phyloP scores from a whole-genome alignment of 2,329 filamentous ascomycete genomes.

The Incumbomyces delicatus region DNA sequence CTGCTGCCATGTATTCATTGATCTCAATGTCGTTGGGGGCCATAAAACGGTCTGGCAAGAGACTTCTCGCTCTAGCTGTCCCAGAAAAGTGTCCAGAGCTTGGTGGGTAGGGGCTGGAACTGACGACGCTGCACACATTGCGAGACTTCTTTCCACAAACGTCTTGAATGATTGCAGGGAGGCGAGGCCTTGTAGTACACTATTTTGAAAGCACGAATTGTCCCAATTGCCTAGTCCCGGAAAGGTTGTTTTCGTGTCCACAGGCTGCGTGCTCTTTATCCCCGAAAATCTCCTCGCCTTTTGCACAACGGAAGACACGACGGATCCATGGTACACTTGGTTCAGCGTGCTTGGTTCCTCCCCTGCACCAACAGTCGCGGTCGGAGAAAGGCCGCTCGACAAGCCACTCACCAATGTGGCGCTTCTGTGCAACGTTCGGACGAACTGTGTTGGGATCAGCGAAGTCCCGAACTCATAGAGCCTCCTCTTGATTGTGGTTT shows the following conservation, averaged over 20 bases:
- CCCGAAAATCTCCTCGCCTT: conserved; percentile 46
- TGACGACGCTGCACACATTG: conserved; percentile 18
- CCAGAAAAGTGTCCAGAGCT: conserved; percentile 57
- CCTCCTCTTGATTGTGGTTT: conserved; percentile 17
- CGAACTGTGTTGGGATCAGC: conserved; percentile 30
- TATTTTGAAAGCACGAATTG: conserved; percentile 97
- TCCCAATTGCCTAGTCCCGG: conserved; percentile 78
- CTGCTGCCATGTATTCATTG: conserved; percentile 89
- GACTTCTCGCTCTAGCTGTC: conserved; percentile 54
- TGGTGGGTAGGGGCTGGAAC: conserved; percentile 34
- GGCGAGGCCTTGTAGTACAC: conserved; percentile 75
- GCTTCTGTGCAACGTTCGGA: conserved; percentile 42
- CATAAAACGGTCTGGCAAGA: conserved; percentile 49
- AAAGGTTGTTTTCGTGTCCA: background rate
- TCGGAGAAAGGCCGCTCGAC: conserved; percentile 18
- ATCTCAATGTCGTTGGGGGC: conserved; percentile 73
- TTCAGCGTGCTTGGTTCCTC: conserved; percentile 58
- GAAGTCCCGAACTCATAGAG: conserved; percentile 32
- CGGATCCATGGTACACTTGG: conserved; percentile 51
- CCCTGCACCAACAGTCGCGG: conserved; percentile 28
- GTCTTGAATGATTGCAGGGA: conserved; percentile 60
- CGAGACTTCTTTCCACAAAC: conserved; percentile 29
- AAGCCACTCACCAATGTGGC: conserved; percentile 31
- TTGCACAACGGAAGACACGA: conserved; percentile 51
- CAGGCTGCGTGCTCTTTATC: conserved; percentile 33